A percentile compares a stretch with the other conserved stretches of the same genome.
These are phyloP conservation scores for Otatea glauca DNA, from an alignment of 176 grass and related monocot genomes.

Conservation along the genomic window DNA sequence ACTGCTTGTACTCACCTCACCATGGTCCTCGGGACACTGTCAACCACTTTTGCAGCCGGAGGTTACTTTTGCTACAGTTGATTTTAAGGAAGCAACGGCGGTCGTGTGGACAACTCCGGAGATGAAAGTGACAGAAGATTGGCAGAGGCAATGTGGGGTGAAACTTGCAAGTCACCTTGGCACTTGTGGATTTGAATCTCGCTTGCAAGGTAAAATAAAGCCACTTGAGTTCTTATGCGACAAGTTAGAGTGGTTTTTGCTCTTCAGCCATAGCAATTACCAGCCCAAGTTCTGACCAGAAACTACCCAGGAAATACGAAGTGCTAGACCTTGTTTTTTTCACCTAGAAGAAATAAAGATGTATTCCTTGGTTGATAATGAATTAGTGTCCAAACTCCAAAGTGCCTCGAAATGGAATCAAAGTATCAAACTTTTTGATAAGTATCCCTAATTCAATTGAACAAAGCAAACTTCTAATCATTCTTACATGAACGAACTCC, in stretches of 20 bases:
- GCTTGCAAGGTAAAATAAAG: conserved; percentile 53
- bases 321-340: neutral
- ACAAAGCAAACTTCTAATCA: neutral
- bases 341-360: neutral
- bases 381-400: neutral
- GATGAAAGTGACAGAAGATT: conserved; percentile 51
- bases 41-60: conserved; percentile 54
- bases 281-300: neutral
- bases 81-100: conserved; percentile 68
- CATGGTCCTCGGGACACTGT: neutral
- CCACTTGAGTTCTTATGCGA: neutral
- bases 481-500: neutral
- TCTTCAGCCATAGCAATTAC: neutral
- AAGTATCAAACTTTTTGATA: neutral
- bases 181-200: conserved; percentile 85
- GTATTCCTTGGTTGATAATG: too few species aligned
- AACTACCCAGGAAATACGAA: neutral
- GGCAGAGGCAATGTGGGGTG: conserved; percentile 76
- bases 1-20: neutral
- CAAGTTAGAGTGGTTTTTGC: neutral
- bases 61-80: conserved; percentile 67
- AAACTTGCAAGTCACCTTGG: conserved; percentile 82
- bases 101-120: conserved; percentile 66
- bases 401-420: neutral
- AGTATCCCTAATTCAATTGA: neutral